These are phyloP conservation scores for Colletotrichum acutatum DNA, from an alignment of 2,329 filamentous ascomycete genomes.

Conservation along the genomic window DNA sequence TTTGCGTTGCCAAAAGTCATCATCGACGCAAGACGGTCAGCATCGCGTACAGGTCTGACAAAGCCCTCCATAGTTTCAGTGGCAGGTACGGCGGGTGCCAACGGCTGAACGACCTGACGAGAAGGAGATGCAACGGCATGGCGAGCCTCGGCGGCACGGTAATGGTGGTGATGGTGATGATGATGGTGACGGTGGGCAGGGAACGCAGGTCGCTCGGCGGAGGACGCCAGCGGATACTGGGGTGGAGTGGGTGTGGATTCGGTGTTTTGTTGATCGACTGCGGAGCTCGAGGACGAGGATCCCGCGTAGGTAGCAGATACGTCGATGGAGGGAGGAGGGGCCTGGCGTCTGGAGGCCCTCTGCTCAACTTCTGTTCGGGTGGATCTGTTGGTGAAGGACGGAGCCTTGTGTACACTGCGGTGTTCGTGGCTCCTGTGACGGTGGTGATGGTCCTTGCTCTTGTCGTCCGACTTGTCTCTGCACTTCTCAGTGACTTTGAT, in stretches of 20 bases:
- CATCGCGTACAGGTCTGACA: conserved; percentile 82
- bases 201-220: conserved; percentile 77
- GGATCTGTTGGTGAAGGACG: conserved; percentile 65
- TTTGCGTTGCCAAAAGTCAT: conserved; percentile 75
- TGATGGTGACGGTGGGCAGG: conserved; percentile 57
- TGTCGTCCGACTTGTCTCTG: conserved; percentile 87
- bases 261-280: conserved; percentile 49
- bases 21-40: conserved; percentile 87
- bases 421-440: conserved; percentile 63
- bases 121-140: conserved; percentile 60
- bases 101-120: conserved; percentile 70
- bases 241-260: conserved; percentile 70
- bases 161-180: conserved; percentile 63
- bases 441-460: conserved; percentile 71
- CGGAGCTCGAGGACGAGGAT: conserved; percentile 50
- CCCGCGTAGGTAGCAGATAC: conserved; percentile 57
- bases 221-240: conserved; percentile 74
- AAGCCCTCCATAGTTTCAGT: conserved; percentile 78
- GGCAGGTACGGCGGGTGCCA: conserved; percentile 73
- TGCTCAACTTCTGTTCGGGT: conserved; percentile 67
- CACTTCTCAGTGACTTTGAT: conserved; percentile 95
- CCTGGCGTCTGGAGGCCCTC: conserved; percentile 77
- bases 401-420: conserved; percentile 59
- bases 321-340: conserved; percentile 79
- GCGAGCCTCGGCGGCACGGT: conserved; percentile 62